A percentile compares a stretch with the other conserved stretches of the same genome.
Conservation (phyloP, 352 stramenopile species). For the Phytophthora multivora region DNA sequence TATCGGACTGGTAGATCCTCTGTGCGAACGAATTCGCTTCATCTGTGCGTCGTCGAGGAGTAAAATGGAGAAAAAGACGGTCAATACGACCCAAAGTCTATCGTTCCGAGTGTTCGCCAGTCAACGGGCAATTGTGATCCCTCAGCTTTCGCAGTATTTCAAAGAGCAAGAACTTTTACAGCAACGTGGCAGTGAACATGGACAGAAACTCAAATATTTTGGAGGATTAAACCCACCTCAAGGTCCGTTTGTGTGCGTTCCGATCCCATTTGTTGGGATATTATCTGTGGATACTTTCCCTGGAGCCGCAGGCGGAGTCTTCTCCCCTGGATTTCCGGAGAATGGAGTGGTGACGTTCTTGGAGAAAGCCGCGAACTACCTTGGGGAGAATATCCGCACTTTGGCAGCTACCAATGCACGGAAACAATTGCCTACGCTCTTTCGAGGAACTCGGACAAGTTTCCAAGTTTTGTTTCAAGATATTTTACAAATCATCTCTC, state of each 20-base stretch:
- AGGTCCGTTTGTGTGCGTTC: conserved; percentile 61
- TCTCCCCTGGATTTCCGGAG: conserved; percentile 54
- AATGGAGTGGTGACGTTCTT: conserved; percentile 60
- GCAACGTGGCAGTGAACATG: conserved; percentile 12
- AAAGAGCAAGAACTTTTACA: conserved; percentile 26
- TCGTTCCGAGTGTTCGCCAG: conserved; percentile 60
- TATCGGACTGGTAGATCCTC: conserved; percentile 58
- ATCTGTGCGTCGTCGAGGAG: conserved; percentile 50
- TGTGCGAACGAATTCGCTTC: conserved; percentile 59
- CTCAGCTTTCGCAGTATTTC: conserved; percentile 39
- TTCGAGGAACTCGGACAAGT: conserved; percentile 65
- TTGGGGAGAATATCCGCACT: conserved; percentile 54
- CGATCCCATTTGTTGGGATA: conserved; percentile 73
- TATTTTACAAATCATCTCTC: conserved; percentile 40
- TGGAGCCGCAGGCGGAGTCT: conserved; percentile 57
- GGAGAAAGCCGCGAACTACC: conserved; percentile 43
- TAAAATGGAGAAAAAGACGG: conserved; percentile 49
- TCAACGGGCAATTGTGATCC: conserved; percentile 55
- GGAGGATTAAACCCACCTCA: conserved; percentile 16
- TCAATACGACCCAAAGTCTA: conserved; percentile 47
- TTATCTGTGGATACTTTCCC: conserved; percentile 70
- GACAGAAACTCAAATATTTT: conserved; percentile 40
- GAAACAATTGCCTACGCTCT: conserved; percentile 41
- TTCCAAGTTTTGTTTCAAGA: conserved; percentile 42
- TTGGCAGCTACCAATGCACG: conserved; percentile 22